Evolutionary conservation across 2,329 filamentous ascomycete species (phyloP).

Genomic region (Mycogone perniciosa): DNA sequence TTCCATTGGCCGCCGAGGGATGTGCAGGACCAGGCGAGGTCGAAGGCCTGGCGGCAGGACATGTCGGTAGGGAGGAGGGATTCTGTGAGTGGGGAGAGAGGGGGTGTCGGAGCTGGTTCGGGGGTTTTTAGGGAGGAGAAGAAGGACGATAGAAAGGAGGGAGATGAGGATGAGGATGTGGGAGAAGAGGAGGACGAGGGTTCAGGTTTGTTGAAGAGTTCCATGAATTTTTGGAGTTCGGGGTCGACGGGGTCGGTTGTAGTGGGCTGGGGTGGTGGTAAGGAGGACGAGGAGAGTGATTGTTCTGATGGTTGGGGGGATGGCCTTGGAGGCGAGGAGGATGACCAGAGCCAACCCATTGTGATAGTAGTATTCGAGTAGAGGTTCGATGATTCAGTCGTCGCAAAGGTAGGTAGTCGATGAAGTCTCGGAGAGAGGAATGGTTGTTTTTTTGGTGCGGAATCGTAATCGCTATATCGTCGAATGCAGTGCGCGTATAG

Average conservation of each 20-base stretch:
- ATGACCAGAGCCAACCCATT: conserved; percentile 60
- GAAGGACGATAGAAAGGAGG: conserved; percentile 24
- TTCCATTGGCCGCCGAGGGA: conserved; percentile 87
- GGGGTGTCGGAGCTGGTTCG: conserved; percentile 20
- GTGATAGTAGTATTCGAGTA: conserved; percentile 14
- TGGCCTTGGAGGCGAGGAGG: conserved; percentile 28
- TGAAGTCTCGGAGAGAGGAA: background rate
- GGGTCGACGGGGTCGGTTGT: conserved; percentile 34
- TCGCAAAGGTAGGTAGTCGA: background rate
- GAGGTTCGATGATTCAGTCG: background rate
- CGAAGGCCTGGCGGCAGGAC: conserved; percentile 86
- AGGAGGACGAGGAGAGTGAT: conserved; percentile 11
- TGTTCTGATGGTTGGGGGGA: conserved; percentile 15
- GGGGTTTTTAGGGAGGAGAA: conserved; percentile 22
- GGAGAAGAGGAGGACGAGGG: conserved; percentile 18
- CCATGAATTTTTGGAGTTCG: conserved; percentile 50
- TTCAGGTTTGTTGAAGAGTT: conserved; percentile 35
- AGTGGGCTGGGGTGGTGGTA: conserved; percentile 15
- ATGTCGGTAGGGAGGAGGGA: conserved; percentile 72
- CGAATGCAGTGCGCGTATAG: no score
- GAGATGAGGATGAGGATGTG: conserved; percentile 20
- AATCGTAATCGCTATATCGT: no score
- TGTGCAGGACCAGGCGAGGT: conserved; percentile 90
- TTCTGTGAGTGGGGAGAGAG: conserved; percentile 49
- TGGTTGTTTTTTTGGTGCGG: background rate